Evolutionary conservation across 2,329 filamentous ascomycete species (phyloP).

Genomic region (Exserohilum rostratum): DNA sequence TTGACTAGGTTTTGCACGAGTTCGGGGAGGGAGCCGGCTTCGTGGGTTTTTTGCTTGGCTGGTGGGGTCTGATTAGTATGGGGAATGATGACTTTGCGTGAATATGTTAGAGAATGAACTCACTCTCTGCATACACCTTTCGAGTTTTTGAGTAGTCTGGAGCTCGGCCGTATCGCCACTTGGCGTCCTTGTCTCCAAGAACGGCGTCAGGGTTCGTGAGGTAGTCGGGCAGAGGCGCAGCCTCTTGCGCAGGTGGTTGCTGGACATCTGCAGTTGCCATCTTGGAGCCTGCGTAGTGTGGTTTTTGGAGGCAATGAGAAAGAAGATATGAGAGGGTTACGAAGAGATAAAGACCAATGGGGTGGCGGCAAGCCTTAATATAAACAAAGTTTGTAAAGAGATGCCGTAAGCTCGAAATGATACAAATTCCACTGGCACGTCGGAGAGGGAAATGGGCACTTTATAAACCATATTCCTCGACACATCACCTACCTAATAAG

Average conservation of each 20-base stretch:
- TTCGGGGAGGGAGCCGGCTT: conserved; percentile 60
- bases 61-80: too few species aligned
- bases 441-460: too few species aligned
- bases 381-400: too few species aligned
- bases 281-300: not conserved
- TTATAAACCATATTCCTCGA: too few species aligned
- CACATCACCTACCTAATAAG: too few species aligned
- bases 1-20: conserved; percentile 74
- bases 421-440: too few species aligned
- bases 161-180: conserved; percentile 65
- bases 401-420: too few species aligned
- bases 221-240: conserved; percentile 61
- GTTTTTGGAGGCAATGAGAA: not conserved
- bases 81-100: too few species aligned
- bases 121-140: conserved; percentile 64
- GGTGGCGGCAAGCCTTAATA: too few species aligned
- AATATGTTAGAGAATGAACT: conserved; percentile 32
- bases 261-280: conserved; percentile 42
- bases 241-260: conserved; percentile 32
- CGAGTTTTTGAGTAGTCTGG: conserved; percentile 71
- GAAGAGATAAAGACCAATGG: too few species aligned
- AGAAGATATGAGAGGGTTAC: too few species aligned
- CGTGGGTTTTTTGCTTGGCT: too few species aligned
- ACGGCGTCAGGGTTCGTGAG: conserved; percentile 65
- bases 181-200: conserved; percentile 58